Conservation (phyloP, 2,329 filamentous ascomycete genomes). For the Alternaria solani region DNA sequence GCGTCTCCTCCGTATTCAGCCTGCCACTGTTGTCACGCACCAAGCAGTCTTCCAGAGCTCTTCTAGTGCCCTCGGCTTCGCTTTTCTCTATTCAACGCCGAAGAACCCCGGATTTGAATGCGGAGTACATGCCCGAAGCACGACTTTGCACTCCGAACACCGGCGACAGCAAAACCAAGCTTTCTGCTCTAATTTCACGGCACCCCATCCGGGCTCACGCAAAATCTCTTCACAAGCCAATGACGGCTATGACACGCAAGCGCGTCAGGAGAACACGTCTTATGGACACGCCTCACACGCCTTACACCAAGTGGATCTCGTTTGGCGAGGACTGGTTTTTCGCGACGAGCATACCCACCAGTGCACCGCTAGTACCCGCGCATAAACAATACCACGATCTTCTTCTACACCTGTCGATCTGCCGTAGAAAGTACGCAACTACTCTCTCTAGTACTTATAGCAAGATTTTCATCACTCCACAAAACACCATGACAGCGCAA, state of each 20-base stretch:
- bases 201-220: not conserved
- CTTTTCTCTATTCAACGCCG: not conserved
- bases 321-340: slow-evolving; percentile 1
- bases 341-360: slow-evolving; percentile 1
- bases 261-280: slow-evolving; percentile 5
- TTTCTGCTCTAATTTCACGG: not conserved
- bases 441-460: not conserved
- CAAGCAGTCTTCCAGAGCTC: slow-evolving; percentile 7
- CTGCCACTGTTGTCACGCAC: not conserved
- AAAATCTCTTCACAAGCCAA: slow-evolving; percentile 1
- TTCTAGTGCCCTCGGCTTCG: slow-evolving; percentile 3
- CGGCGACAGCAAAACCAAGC: not conserved
- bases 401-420: slow-evolving; percentile 6
- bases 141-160: not conserved
- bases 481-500: not conserved
- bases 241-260: slow-evolving; percentile 2
- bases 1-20: slow-evolving; percentile 1
- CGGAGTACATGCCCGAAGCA: not conserved
- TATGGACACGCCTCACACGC: not conserved
- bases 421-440: slow-evolving; percentile 2
- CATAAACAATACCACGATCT: slow-evolving; percentile 7
- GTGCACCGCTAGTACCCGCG: slow-evolving; percentile 8
- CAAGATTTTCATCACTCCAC: not conserved
- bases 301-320: slow-evolving; percentile 9
- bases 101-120: not conserved